Conservation (phyloP, 768 basidiomycete species). For the Flagelloscypha sp. region DNA sequence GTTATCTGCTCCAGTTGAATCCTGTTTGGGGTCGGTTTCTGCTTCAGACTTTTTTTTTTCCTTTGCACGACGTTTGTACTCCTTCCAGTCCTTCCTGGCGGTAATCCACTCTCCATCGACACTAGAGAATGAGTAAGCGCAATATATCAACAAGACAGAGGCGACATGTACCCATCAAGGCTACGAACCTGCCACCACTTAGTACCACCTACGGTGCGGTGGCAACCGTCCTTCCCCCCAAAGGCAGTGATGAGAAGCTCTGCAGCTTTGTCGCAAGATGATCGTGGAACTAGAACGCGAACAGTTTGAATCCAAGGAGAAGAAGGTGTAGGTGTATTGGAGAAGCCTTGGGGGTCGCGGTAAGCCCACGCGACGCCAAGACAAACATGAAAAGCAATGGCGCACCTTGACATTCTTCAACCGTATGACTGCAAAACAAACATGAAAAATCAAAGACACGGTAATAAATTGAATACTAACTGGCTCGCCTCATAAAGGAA, state of each 20-base stretch:
- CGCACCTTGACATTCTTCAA: slow-evolving; percentile 70
- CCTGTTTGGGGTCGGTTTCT: too few species aligned
- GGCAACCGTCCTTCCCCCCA: slow-evolving; percentile 72
- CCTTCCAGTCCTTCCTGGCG: slow-evolving; percentile 75
- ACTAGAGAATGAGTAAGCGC: slow-evolving; percentile 29
- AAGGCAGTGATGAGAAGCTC: slow-evolving; percentile 63
- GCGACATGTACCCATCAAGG: slow-evolving; percentile 55
- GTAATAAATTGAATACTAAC: slow-evolving; percentile 30
- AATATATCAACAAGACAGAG: slow-evolving; percentile 6
- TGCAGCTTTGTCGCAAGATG: slow-evolving; percentile 71
- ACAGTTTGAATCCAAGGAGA: slow-evolving; percentile 79
- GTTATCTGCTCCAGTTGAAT: slow-evolving; percentile 3
- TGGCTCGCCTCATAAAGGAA: slow-evolving; percentile 67
- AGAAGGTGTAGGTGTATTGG: slow-evolving; percentile 74
- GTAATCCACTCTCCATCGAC: slow-evolving; percentile 86
- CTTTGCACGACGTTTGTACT: slow-evolving; percentile 52
- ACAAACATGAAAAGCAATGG: background rate
- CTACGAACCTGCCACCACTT: slow-evolving; percentile 99
- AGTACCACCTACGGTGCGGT: slow-evolving; percentile 72
- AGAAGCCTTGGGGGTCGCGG: slow-evolving; percentile 40
- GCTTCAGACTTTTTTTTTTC: slow-evolving; percentile 30
- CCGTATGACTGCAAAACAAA: slow-evolving; percentile 51
- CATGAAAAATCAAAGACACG: background rate
- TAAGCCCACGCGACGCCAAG: background rate
- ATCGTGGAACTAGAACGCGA: slow-evolving; percentile 63